Conservation (phyloP, 352 stramenopile genomes). For the Pythium pyrilobum region DNA sequence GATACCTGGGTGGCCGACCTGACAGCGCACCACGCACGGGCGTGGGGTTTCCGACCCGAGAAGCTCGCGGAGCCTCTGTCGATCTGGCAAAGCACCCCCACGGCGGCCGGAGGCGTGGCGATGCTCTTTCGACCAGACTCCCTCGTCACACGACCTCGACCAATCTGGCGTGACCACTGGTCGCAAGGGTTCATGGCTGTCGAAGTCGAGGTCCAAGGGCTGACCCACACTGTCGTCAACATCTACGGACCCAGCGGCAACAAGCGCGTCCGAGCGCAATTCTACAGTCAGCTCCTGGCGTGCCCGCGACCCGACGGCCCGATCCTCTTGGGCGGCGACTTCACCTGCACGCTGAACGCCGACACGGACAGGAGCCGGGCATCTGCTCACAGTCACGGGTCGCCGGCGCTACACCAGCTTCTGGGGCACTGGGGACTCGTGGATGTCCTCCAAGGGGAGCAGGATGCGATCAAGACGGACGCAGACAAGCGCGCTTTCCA, state of each 20-base stretch:
- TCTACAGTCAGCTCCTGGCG: not conserved
- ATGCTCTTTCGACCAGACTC: not conserved
- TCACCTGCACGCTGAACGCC: slow-evolving; percentile 7
- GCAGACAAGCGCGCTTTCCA: not conserved
- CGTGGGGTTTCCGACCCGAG: not conserved
- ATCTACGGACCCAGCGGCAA: not conserved
- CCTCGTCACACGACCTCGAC: not conserved
- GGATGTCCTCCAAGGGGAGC: not conserved
- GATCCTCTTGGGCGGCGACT: slow-evolving; percentile 8
- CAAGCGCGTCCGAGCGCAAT: not conserved
- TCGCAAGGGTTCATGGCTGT: slow-evolving; percentile 6
- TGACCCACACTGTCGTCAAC: not conserved
- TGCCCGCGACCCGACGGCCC: not conserved
- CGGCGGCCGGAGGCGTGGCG: not conserved
- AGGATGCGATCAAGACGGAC: not conserved
- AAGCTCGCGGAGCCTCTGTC: not conserved
- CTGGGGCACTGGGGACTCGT: not conserved
- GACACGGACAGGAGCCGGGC: not conserved
- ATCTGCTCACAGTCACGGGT: not conserved
- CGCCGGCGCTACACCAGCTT: not conserved
- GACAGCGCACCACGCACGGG: not conserved
- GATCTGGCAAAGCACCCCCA: not conserved
- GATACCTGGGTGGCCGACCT: not conserved
- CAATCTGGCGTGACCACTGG: slow-evolving; percentile 1
- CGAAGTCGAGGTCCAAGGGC: not conserved